These are phyloP conservation scores for Axilococcus clingmanii DNA, from an alignment of 139 green algal species.

Conservation along the genomic window DNA sequence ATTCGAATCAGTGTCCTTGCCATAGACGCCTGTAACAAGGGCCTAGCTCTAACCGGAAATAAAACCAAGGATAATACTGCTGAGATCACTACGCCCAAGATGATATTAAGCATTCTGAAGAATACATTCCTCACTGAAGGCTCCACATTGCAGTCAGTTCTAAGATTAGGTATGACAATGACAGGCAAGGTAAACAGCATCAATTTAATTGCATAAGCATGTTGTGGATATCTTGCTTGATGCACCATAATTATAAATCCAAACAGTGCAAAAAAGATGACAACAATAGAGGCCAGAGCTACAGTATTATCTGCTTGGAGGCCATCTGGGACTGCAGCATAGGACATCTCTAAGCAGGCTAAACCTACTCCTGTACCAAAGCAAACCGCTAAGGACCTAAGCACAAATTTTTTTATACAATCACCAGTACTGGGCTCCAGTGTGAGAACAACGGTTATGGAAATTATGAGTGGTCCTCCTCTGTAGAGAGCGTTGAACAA, in stretches of 20 bases:
- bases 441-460: neutral
- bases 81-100: no score
- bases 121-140: no score
- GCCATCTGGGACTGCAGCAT: slow-evolving; percentile 7
- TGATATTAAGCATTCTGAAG: no score
- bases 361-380: slow-evolving; percentile 7
- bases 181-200: slow-evolving; percentile 13
- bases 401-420: slow-evolving; percentile 7
- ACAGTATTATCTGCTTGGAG: neutral
- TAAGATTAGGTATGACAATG: neutral
- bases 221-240: slow-evolving; percentile 5
- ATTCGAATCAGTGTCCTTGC: neutral
- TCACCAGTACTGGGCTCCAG: slow-evolving; percentile 10
- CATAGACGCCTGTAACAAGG: no score
- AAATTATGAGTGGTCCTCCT: no score
- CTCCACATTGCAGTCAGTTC: neutral
- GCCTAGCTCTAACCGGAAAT: no score
- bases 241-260: slow-evolving; percentile 2
- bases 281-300: neutral
- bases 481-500: no score
- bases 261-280: neutral
- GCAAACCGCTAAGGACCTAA: slow-evolving; percentile 1
- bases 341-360: neutral
- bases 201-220: slow-evolving; percentile 1
- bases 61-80: no score